Evolutionary conservation across 2,329 filamentous ascomycete genomes (phyloP).

Genomic region (Apiospora koreana): DNA sequence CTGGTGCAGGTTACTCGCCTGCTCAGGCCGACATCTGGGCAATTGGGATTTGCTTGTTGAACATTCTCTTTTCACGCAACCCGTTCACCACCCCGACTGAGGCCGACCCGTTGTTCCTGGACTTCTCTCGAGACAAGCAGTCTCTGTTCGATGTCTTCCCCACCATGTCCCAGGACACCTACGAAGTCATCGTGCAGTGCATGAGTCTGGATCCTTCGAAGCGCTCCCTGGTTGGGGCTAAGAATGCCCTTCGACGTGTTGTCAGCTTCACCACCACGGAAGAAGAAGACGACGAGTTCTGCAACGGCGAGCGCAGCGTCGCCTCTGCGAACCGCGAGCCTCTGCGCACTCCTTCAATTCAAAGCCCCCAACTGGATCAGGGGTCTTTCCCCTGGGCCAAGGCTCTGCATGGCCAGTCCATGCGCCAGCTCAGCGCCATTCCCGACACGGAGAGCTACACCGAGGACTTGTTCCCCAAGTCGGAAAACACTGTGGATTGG

Average conservation of each 20-base stretch:
- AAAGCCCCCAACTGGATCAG: constrained; percentile 77
- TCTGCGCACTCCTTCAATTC: constrained; percentile 90
- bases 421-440: constrained; percentile 85
- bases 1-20: constrained; percentile 84
- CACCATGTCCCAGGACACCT: constrained; percentile 97
- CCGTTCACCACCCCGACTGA: constrained; percentile 90
- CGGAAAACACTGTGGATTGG: constrained; percentile 74
- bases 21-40: constrained; percentile 96
- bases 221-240: constrained; percentile 77
- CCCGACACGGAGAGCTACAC: constrained; percentile 76
- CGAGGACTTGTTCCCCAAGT: constrained; percentile 84
- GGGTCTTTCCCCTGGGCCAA: constrained; percentile 95
- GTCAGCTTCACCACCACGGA: constrained; percentile 94
- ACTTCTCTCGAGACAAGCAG: constrained; percentile 92
- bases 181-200: constrained; percentile 87
- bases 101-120: constrained; percentile 88
- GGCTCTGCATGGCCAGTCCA: constrained; percentile 74
- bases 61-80: constrained; percentile 95
- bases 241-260: constrained; percentile 75
- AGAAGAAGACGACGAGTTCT: constrained; percentile 91
- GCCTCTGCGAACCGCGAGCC: constrained; percentile 91
- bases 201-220: constrained; percentile 89
- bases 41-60: constrained; percentile 93
- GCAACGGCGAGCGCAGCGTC: constrained; percentile 75
- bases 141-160: constrained; percentile 98